Conservation (phyloP, 2,329 filamentous ascomycete genomes). For the Ambrosiella cleistominuta region DNA sequence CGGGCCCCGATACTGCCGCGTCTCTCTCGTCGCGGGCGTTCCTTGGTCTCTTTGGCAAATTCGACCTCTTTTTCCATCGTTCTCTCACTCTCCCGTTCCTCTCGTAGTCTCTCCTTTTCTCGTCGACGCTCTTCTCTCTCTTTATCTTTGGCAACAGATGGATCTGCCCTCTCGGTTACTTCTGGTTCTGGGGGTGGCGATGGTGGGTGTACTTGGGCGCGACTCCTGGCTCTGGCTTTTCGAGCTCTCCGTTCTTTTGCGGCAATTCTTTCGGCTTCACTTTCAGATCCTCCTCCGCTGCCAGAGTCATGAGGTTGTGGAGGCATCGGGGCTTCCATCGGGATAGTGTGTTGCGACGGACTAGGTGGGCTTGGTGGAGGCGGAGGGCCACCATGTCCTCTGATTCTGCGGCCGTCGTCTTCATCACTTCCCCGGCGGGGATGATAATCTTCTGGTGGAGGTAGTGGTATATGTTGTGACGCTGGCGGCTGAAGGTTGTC, state of each 20-base stretch:
- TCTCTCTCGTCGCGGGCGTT: conserved; percentile 10
- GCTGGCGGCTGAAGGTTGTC: background rate
- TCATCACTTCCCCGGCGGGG: background rate
- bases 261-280: conserved; percentile 9
- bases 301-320: conserved; percentile 1
- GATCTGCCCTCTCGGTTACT: conserved; percentile 1
- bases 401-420: background rate
- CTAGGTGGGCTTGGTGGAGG: conserved; percentile 7
- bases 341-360: conserved; percentile 4
- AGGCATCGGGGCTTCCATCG: background rate
- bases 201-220: conserved; percentile 8
- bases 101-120: conserved; percentile 12
- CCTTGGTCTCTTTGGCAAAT: conserved; percentile 12
- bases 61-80: conserved; percentile 12
- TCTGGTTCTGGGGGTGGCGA: conserved; percentile 10
- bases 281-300: background rate
- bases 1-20: conserved; percentile 10
- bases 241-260: conserved; percentile 10
- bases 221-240: conserved; percentile 9
- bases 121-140: conserved; percentile 14
- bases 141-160: background rate
- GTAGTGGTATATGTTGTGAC: background rate
- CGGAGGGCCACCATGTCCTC: conserved; percentile 3
- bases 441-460: background rate
- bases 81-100: conserved; percentile 11